Percentiles rank a stretch among this genome's conserved stretches.
Conservation (phyloP, 352 stramenopile genomes). For the Plasmopara viticola region DNA sequence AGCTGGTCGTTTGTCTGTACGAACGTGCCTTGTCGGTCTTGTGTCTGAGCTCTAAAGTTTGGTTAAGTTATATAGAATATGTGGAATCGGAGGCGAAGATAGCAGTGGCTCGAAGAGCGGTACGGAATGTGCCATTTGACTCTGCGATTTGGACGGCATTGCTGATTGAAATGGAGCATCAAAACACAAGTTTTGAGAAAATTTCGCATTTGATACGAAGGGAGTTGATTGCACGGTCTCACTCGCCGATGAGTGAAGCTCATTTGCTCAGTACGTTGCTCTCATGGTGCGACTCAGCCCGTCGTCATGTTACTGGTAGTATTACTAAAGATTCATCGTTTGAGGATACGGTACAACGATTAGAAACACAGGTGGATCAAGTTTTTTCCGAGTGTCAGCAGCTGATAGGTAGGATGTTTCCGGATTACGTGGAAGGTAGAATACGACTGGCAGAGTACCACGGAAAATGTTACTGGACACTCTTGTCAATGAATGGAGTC, state of each 20-base stretch:
- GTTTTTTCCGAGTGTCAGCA: slow-evolving; percentile 28
- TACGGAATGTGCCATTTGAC: slow-evolving; percentile 67
- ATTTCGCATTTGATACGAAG: slow-evolving; percentile 24
- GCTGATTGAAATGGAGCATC: slow-evolving; percentile 45
- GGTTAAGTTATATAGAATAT: slow-evolving; percentile 49
- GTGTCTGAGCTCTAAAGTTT: slow-evolving; percentile 54
- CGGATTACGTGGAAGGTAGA: slow-evolving; percentile 25
- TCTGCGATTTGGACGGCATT: slow-evolving; percentile 48
- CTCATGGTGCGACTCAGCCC: slow-evolving; percentile 37
- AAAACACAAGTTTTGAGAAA: slow-evolving; percentile 1
- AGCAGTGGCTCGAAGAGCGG: slow-evolving; percentile 26
- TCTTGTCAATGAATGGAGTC: slow-evolving; percentile 14
- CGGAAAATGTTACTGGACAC: slow-evolving; percentile 34
- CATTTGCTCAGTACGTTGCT: slow-evolving; percentile 46
- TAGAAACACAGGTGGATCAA: slow-evolving; percentile 20
- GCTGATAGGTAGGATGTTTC: slow-evolving; percentile 33
- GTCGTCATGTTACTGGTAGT: slow-evolving; percentile 16
- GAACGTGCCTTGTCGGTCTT: slow-evolving; percentile 48
- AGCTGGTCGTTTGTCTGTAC: slow-evolving; percentile 41
- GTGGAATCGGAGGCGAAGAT: slow-evolving; percentile 18
- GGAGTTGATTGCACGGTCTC: slow-evolving; percentile 28
- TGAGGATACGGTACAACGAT: slow-evolving; percentile 9
- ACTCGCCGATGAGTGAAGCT: slow-evolving; percentile 45
- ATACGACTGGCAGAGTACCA: slow-evolving; percentile 42
- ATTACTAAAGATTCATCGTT: slow-evolving; percentile 9